Conservation (phyloP, 805 yeast genomes). For the Candida adriatica region DNA sequence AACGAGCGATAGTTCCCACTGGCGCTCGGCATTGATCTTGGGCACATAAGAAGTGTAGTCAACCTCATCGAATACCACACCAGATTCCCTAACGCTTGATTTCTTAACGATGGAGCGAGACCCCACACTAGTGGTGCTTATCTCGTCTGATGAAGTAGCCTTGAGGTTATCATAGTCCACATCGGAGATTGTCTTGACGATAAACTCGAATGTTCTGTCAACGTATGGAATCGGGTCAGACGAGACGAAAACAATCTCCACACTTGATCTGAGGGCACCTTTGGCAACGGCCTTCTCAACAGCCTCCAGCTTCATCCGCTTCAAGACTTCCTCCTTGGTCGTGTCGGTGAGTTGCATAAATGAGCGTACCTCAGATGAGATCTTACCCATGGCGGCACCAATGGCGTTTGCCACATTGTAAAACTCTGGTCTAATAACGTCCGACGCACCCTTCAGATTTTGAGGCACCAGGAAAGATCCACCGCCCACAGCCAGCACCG, state of each 20-base stretch:
- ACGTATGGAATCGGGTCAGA: slow-evolving; percentile 25
- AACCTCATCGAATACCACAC: slow-evolving; percentile 6
- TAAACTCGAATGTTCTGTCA: slow-evolving; percentile 19
- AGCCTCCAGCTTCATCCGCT: slow-evolving; percentile 15
- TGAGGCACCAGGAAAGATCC: slow-evolving; percentile 38
- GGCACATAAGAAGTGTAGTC: slow-evolving; percentile 17
- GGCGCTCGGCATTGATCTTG: slow-evolving; percentile 1
- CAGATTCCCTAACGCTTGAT: background rate
- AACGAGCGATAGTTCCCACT: slow-evolving; percentile 20
- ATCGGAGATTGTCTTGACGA: slow-evolving; percentile 12
- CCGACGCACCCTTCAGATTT: slow-evolving; percentile 32
- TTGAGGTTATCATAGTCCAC: slow-evolving; percentile 18
- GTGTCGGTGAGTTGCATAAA: slow-evolving; percentile 2
- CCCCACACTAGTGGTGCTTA: background rate
- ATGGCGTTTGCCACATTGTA: slow-evolving; percentile 41
- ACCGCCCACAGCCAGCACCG: slow-evolving; percentile 40
- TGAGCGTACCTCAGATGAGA: slow-evolving; percentile 19
- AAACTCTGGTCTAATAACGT: slow-evolving; percentile 33
- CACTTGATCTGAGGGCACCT: slow-evolving; percentile 20
- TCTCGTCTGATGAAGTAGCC: slow-evolving; percentile 30
- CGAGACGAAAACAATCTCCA: slow-evolving; percentile 17
- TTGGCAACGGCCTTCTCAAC: slow-evolving; percentile 14
- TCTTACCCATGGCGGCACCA: slow-evolving; percentile 40
- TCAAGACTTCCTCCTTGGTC: slow-evolving; percentile 12
- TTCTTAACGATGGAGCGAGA: background rate